Evolutionary conservation across 257 asterid species (phyloP), one percentile per base, ranked within the genome.

Genomic region (Plantago major): DNA sequence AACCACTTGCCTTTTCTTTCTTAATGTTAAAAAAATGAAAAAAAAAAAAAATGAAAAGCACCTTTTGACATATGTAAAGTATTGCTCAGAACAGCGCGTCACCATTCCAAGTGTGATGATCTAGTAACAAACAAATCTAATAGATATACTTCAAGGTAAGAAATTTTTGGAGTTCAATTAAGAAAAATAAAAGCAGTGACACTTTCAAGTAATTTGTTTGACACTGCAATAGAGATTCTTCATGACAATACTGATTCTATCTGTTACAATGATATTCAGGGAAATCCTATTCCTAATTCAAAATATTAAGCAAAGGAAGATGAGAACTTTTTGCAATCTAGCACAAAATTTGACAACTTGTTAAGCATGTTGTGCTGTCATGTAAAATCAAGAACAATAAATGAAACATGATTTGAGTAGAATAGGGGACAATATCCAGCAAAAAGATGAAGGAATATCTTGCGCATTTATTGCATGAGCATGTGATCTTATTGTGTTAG

Each of bases 91-190:
- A 62, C 53, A 40, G 30, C 69, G 65, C 65, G 62, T n/a, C 68
- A 66, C 62, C 70, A 64, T 76, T 76, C 63, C 78, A 61, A 68
- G 65, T 61, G 52, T 58, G 30, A 51, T 63, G 53, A 68, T 61
- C 63, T 28, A 28, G 45, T 26, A 46, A 60, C 44, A 56, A 49
- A 42, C 68, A 53, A 49, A 54, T 58, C 64, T 56, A 43, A 46
- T 28, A 62, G 67, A 74, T 47, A 74, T 48, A 65, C 50, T 57
- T 56, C 65, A 66, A 46, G 28, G 15, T 19, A 42, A 49, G 12
- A 17, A 9, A 11, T 2, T 22, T 22, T 1, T 7, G 46, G 52
- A n/a, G 56, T 10, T 15, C 11, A 55, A 47, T 28, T 8, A 3
- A 40, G 45, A 46, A 66, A 38, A 57, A 33, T 11, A 10, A 28